Percentiles rank a stretch among this genome's conserved stretches.
Conservation (phyloP, 768 basidiomycete species). For the Termitomyces sp. region DNA sequence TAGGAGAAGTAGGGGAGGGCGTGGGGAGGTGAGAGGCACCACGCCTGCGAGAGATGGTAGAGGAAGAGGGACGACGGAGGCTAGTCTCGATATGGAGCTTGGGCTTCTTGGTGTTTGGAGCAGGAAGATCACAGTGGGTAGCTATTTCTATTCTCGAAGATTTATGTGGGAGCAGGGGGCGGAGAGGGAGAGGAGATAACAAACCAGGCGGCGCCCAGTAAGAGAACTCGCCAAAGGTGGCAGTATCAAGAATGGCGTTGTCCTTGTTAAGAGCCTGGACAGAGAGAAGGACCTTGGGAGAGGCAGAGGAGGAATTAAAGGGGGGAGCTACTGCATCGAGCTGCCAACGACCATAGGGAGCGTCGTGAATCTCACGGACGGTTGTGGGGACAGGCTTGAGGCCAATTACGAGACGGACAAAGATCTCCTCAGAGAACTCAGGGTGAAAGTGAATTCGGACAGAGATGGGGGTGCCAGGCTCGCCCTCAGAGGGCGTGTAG, state of each 20-base stretch:
- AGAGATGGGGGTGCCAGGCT: slow-evolving; percentile 55
- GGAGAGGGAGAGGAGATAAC: slow-evolving; percentile 13
- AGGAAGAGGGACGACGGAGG: slow-evolving; percentile 15
- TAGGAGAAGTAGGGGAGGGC: slow-evolving; percentile 36
- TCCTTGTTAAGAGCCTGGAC: slow-evolving; percentile 58
- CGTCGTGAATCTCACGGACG: slow-evolving; percentile 47
- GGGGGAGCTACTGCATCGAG: slow-evolving; percentile 59
- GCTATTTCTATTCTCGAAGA: slow-evolving; percentile 5
- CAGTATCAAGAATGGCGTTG: slow-evolving; percentile 52
- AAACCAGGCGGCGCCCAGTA: slow-evolving; percentile 47
- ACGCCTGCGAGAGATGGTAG: slow-evolving; percentile 30
- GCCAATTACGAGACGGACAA: slow-evolving; percentile 73
- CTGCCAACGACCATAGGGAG: slow-evolving; percentile 53
- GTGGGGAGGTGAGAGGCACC: slow-evolving; percentile 32
- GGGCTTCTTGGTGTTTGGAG: slow-evolving; percentile 20
- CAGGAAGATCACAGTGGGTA: slow-evolving; percentile 5
- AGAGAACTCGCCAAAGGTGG: slow-evolving; percentile 68
- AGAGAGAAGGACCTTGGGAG: slow-evolving; percentile 45
- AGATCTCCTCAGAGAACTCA: slow-evolving; percentile 44
- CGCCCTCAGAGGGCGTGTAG: slow-evolving; percentile 62
- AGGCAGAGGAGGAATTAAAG: slow-evolving; percentile 35
- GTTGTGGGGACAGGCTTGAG: slow-evolving; percentile 61
- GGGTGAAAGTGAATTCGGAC: slow-evolving; percentile 58
- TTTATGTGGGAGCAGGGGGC: slow-evolving; percentile 2
- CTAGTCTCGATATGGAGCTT: slow-evolving; percentile 23